These are phyloP conservation scores for Aspergillus sp. DNA, from an alignment of 2,329 filamentous ascomycete genomes.

Conservation along the genomic window DNA sequence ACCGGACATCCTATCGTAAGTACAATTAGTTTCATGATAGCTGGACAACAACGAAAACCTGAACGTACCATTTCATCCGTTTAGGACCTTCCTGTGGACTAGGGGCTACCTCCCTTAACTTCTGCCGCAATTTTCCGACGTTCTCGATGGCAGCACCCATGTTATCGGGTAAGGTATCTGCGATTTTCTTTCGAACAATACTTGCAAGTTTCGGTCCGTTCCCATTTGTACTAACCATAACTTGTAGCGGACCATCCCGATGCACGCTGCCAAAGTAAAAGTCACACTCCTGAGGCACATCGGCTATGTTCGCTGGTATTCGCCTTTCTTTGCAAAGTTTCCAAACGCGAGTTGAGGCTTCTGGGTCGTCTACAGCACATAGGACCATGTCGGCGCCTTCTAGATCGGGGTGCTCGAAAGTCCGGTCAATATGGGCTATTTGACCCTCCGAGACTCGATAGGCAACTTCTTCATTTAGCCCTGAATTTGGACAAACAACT, in stretches of 20 bases:
- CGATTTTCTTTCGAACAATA: conserved; percentile 80
- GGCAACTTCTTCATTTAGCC: conserved; percentile 85
- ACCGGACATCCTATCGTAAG: conserved; percentile 71
- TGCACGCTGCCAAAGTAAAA: conserved; percentile 98
- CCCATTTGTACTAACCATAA: conserved; percentile 98
- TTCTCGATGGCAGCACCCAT: conserved; percentile 82
- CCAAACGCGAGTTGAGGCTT: conserved; percentile 87
- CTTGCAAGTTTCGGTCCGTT: conserved; percentile 91
- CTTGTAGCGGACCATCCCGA: conserved; percentile 89
- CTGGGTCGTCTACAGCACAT: conserved; percentile 88
- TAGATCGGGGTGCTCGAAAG: conserved; percentile 84
- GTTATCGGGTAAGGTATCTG: conserved; percentile 70
- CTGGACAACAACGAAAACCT: not conserved
- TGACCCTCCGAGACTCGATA: conserved; percentile 74
- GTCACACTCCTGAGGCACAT: conserved; percentile 94
- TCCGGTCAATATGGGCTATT: conserved; percentile 76
- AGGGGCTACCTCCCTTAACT: conserved; percentile 75
- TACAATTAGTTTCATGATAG: not conserved
- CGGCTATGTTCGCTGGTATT: conserved; percentile 92
- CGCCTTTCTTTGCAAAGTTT: conserved; percentile 83
- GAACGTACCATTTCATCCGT: conserved; percentile 79
- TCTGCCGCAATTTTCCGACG: conserved; percentile 76
- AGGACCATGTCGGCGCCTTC: conserved; percentile 83
- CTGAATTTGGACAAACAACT: conserved; percentile 74
- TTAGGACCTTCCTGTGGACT: conserved; percentile 72